A percentile compares a stretch with the other conserved stretches of the same genome.
phyloP scores from a whole-genome alignment of 345 rosid genomes.

The Cardamine chenopodiifolia region DNA sequence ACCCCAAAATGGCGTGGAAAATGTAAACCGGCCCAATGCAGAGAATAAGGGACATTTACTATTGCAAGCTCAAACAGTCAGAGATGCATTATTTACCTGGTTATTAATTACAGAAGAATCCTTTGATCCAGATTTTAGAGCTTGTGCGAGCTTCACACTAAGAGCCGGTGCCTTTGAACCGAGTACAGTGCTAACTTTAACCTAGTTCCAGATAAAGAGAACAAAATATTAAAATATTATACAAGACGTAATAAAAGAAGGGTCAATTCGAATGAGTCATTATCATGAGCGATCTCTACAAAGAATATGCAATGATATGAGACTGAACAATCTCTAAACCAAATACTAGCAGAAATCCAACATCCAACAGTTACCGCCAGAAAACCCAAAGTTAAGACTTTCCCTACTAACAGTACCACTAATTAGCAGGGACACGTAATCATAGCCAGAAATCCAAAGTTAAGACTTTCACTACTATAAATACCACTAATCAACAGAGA shows the following conservation, averaged over 20 bases:
- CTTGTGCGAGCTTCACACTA: constrained; percentile 68
- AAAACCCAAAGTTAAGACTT: background rate
- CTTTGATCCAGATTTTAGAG: constrained; percentile 54
- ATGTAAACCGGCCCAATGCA: constrained; percentile 1
- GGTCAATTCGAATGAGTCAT: background rate
- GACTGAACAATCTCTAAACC: constrained; percentile 1
- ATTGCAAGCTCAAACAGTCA: constrained; percentile 4
- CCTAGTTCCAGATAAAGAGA: constrained; percentile 50
- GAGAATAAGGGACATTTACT: constrained; percentile 10
- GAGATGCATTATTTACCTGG: constrained; percentile 54
- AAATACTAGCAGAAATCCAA: background rate
- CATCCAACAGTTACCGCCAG: constrained; percentile 5
- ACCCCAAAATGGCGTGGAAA: constrained; percentile 28
- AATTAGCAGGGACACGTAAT: constrained; percentile 16
- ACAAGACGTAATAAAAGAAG: background rate
- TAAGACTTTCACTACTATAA: background rate
- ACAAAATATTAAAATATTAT: background rate
- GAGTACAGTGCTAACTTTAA: constrained; percentile 79
- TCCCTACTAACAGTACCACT: background rate
- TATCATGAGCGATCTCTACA: background rate
- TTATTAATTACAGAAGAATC: constrained; percentile 60
- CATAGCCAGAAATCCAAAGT: background rate
- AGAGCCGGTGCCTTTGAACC: constrained; percentile 85
- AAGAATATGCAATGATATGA: constrained; percentile 1
- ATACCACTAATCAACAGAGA: constrained; percentile 5